These are phyloP conservation scores for Corylus avellana DNA, from an alignment of 306 rosid genomes.

Conservation along the genomic window DNA sequence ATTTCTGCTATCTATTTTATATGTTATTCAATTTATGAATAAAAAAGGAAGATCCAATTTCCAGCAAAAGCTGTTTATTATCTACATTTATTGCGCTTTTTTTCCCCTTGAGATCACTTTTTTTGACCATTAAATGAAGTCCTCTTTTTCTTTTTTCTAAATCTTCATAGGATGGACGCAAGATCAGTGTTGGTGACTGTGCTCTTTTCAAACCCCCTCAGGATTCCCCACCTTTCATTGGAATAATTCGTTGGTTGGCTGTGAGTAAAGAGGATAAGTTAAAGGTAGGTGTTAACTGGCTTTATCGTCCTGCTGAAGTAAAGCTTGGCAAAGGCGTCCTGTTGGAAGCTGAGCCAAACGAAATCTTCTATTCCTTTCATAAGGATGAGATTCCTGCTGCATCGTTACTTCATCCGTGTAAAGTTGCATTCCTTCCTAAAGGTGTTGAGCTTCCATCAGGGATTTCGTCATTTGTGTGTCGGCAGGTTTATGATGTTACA, in stretches of 20 bases:
- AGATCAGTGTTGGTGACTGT: slow-evolving; percentile 86
- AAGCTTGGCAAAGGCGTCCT: slow-evolving; percentile 68
- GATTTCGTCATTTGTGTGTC: slow-evolving; percentile 90
- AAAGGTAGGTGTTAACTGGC: slow-evolving; percentile 79
- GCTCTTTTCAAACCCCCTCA: slow-evolving; percentile 93
- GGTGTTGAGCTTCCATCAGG: slow-evolving; percentile 92
- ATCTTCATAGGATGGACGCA: slow-evolving; percentile 80
- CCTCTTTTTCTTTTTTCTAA: slow-evolving; percentile 1
- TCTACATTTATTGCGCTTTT: neutral
- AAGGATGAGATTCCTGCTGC: slow-evolving; percentile 97
- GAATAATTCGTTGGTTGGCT: slow-evolving; percentile 74
- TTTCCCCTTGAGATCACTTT: neutral
- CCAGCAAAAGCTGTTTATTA: neutral
- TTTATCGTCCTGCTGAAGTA: slow-evolving; percentile 84
- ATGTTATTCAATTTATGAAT: neutral
- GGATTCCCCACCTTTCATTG: slow-evolving; percentile 89
- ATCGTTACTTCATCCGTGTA: slow-evolving; percentile 94
- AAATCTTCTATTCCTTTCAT: slow-evolving; percentile 88
- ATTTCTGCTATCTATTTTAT: neutral
- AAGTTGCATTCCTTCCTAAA: slow-evolving; percentile 90
- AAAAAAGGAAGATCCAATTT: neutral
- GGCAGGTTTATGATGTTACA: slow-evolving; percentile 76
- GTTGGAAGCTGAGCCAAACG: slow-evolving; percentile 90
- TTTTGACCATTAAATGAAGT: neutral
- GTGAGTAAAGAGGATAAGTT: slow-evolving; percentile 50